Base-by-base conservation (phyloP, 345 rosid species). In the Salix purpurea region DNA sequence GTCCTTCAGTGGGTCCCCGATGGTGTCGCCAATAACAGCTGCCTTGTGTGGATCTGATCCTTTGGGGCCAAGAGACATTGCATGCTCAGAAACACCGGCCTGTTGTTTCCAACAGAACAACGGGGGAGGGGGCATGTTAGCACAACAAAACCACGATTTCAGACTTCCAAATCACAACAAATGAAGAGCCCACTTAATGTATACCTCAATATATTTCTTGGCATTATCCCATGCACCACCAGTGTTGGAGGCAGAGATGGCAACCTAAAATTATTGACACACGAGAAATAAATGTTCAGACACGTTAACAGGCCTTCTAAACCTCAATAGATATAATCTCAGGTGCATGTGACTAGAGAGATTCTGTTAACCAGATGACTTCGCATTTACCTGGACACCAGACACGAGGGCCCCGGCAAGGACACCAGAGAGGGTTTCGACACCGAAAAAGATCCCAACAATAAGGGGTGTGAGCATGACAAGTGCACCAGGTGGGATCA, bases 211-310 rank as follows among this genome's bases (percentile, higher is more conserved):
- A 83, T 95, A 95, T 85, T 95, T 95, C 93, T 95, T 95, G 86
- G 97, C 99, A 71, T 95, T 95, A 75, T 95, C 97, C 99, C 99
- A 95, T 18, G 99, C 98, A 19, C 97, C 99, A 68, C 97, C 97
- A 36, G 97, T 95, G 91, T 95, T 95, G n/a, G 99, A 95, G 32
- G 98, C 96, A 71, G 97, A 95, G 76, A 93, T 91, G 70, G 98
- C 97, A 76, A 95, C 82, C 98, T 95, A 85, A 19, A 5, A 71
- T 65, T 11, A 44, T 5, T 66, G 16, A 34, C 37, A 72, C n/a
- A 18, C 23, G 16, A 50, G 24, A 26, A 15, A 37, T 3, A 65
- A 54, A 4, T 37, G 4, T 6, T 40, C 37, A 23, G 36, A 62
- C 21, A 1, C 5, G 1, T 9, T 24, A 61, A 15, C 24, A 7